A percentile compares a stretch with the other conserved stretches of the same genome.
These are phyloP conservation scores for Nissolia schottii DNA, from an alignment of 306 rosid genomes.

Conservation along the genomic window DNA sequence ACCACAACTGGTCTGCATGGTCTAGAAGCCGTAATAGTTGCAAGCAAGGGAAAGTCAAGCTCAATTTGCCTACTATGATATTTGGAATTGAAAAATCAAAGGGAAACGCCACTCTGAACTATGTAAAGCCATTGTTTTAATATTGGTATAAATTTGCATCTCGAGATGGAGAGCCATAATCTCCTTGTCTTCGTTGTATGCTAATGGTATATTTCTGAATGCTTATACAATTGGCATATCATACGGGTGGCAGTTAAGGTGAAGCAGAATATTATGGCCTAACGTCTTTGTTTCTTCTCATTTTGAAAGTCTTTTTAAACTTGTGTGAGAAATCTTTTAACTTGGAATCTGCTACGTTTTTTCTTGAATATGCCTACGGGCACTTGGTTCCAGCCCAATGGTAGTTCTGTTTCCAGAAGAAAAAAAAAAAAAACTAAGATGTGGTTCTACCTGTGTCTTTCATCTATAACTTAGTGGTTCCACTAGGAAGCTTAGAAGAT, in stretches of 20 bases:
- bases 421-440: too few species aligned
- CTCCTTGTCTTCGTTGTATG: slow-evolving; percentile 44
- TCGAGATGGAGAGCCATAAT: slow-evolving; percentile 30
- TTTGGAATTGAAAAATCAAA: slow-evolving; percentile 34
- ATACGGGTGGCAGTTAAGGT: slow-evolving; percentile 14
- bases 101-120: slow-evolving; percentile 18
- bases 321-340: neutral
- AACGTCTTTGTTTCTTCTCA: neutral
- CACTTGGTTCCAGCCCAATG: neutral
- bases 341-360: neutral
- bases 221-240: slow-evolving; percentile 18
- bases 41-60: slow-evolving; percentile 25
- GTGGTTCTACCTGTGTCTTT: neutral
- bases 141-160: slow-evolving; percentile 36
- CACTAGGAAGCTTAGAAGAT: neutral
- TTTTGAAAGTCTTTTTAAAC: neutral
- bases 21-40: slow-evolving; percentile 27
- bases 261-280: neutral
- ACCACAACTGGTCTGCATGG: slow-evolving; percentile 32
- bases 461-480: neutral
- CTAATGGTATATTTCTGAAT: slow-evolving; percentile 29
- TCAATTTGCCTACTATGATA: slow-evolving; percentile 34
- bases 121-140: slow-evolving; percentile 26
- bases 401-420: neutral
- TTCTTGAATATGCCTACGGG: neutral